Evolutionary conservation across 768 basidiomycete species (phyloP).

Genomic region (Gymnopilus junonius): DNA sequence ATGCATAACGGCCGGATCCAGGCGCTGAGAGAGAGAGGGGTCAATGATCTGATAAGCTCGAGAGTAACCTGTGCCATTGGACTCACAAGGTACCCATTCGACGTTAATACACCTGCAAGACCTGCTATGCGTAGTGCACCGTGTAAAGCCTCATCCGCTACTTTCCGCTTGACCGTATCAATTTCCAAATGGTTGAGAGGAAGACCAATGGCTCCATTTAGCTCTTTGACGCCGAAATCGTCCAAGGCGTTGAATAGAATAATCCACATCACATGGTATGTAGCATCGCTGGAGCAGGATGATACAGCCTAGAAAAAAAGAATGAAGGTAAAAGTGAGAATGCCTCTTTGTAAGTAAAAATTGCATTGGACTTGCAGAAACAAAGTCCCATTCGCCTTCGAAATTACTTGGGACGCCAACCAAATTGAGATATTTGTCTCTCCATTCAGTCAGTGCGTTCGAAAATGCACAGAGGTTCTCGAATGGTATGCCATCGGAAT

Average conservation of each 20-base stretch:
- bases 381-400: constrained; percentile 89
- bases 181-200: constrained; percentile 51
- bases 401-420: constrained; percentile 90
- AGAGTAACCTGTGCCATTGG: constrained; percentile 8
- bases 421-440: constrained; percentile 70
- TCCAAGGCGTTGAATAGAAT: constrained; percentile 81
- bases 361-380: constrained; percentile 47
- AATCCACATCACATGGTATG: constrained; percentile 93
- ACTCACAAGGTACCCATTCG: constrained; percentile 85
- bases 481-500: constrained; percentile 77
- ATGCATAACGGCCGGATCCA: constrained; percentile 90
- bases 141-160: constrained; percentile 82
- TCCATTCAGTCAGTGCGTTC: constrained; percentile 67
- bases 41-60: not conserved
- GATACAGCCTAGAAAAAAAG: constrained; percentile 44
- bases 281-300: constrained; percentile 82
- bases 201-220: constrained; percentile 49
- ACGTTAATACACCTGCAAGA: constrained; percentile 82
- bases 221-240: constrained; percentile 82
- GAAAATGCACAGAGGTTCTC: constrained; percentile 64
- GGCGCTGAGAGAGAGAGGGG: constrained; percentile 45
- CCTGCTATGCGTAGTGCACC: constrained; percentile 88
- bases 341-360: not conserved
- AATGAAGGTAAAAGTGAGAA: constrained; percentile 7
- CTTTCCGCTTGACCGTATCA: constrained; percentile 66